Evolutionary conservation across 2,329 filamentous ascomycete genomes (phyloP).

Genomic region (Cladophialophora yegresii): DNA sequence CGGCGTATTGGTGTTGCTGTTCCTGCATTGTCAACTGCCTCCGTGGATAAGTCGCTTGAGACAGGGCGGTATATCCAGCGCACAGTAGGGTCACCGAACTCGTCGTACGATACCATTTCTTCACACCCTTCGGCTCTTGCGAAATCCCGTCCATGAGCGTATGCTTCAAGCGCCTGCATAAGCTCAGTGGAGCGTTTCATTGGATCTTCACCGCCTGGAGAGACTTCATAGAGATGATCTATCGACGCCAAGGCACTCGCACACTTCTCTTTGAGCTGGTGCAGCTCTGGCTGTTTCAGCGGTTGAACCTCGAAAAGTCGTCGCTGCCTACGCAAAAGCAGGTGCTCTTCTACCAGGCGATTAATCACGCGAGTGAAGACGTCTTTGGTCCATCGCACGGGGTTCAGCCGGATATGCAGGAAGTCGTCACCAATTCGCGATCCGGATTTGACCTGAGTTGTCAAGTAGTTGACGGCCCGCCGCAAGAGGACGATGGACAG

Average conservation of each 20-base stretch:
- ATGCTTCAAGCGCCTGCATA: conserved; percentile 8
- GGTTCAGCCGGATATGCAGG: conserved; percentile 9
- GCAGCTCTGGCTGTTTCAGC: conserved; percentile 6
- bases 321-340: background rate
- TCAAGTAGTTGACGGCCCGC: conserved; percentile 9
- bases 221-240: conserved; percentile 14
- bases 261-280: conserved; percentile 12
- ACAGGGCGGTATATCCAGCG: conserved; percentile 19
- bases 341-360: conserved; percentile 15
- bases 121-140: conserved; percentile 17
- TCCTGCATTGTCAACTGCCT: background rate
- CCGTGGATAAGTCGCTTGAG: background rate
- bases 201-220: background rate
- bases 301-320: conserved; percentile 10
- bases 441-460: conserved; percentile 3
- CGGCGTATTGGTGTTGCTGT: conserved; percentile 16
- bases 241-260: conserved; percentile 15
- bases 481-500: conserved; percentile 18
- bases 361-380: conserved; percentile 1
- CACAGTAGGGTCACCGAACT: conserved; percentile 9
- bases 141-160: conserved; percentile 18
- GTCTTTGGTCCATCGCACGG: conserved; percentile 7
- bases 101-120: conserved; percentile 8
- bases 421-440: conserved; percentile 8
- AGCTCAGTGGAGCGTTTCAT: background rate